Percentiles rank a stretch among this genome's conserved stretches.
These are phyloP conservation scores for Sarocladium brachiariae DNA, from an alignment of 2,329 filamentous ascomycete genomes.

Conservation along the genomic window DNA sequence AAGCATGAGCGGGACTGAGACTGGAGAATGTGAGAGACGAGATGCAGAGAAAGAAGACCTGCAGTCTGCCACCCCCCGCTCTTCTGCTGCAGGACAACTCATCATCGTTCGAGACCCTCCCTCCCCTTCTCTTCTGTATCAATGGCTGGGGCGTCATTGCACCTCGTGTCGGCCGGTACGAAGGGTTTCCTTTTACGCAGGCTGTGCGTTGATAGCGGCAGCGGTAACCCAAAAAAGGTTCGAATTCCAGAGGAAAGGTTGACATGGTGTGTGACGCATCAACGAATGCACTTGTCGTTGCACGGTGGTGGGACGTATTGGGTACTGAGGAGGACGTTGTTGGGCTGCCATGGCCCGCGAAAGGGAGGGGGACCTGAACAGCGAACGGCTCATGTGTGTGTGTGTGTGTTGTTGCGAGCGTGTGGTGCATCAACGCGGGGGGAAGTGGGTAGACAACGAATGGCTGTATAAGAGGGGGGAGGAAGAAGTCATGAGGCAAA, in stretches of 20 bases:
- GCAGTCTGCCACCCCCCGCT: too few relatives aligned
- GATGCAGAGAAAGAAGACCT: background rate
- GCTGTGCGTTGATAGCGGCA: background rate
- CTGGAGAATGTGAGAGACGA: too few relatives aligned
- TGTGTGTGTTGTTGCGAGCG: too few relatives aligned
- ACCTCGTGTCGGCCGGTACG: too few relatives aligned
- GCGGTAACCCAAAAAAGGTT: too few relatives aligned
- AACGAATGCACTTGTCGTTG: background rate
- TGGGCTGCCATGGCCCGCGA: background rate
- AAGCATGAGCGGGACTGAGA: too few relatives aligned
- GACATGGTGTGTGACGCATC: background rate
- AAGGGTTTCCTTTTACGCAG: too few relatives aligned
- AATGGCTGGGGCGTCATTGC: too few relatives aligned
- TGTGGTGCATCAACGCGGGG: background rate
- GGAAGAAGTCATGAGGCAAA: too few relatives aligned
- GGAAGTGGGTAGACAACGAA: background rate
- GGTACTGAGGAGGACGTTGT: background rate
- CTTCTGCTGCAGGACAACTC: constrained; percentile 1
- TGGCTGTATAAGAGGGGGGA: too few relatives aligned
- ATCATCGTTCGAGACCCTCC: background rate
- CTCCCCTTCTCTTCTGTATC: too few relatives aligned
- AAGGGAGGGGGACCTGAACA: background rate
- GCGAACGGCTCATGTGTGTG: too few relatives aligned
- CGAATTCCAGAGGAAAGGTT: background rate
- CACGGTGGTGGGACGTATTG: background rate